A percentile compares a stretch with the other conserved stretches of the same genome.
Conservation (phyloP, 805 yeast genomes). For the Helenozyma rhizophorensis region DNA sequence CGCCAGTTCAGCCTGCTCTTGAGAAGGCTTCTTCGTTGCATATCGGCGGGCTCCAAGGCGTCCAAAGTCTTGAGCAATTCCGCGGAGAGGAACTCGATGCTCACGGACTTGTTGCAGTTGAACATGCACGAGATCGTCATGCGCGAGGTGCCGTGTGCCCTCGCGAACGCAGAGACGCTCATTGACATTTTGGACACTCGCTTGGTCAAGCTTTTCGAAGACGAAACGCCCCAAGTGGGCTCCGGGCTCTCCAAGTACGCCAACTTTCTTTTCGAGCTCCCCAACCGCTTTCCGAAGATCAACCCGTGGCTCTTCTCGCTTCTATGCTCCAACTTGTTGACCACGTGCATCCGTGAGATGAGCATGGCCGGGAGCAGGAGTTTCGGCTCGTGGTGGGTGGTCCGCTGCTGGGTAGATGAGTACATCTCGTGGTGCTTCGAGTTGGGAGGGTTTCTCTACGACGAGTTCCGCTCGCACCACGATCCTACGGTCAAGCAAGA, state of each 20-base stretch:
- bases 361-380: slow-evolving; percentile 54
- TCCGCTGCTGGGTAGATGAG: slow-evolving; percentile 74
- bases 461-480: slow-evolving; percentile 18
- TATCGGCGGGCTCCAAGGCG: slow-evolving; percentile 50
- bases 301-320: slow-evolving; percentile 55
- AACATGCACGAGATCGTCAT: slow-evolving; percentile 42
- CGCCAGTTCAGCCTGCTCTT: slow-evolving; percentile 50
- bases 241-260: slow-evolving; percentile 22
- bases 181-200: slow-evolving; percentile 32
- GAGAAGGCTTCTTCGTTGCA: slow-evolving; percentile 50
- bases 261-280: slow-evolving; percentile 35
- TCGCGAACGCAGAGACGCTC: slow-evolving; percentile 25
- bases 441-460: slow-evolving; percentile 48
- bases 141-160: slow-evolving; percentile 50
- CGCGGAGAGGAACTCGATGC: slow-evolving; percentile 47
- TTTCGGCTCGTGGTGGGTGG: slow-evolving; percentile 72
- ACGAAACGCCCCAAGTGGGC: slow-evolving; percentile 1
- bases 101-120: slow-evolving; percentile 54
- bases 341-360: slow-evolving; percentile 59
- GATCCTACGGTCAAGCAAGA: slow-evolving; percentile 1
- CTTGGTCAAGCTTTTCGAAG: slow-evolving; percentile 26
- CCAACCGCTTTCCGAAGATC: slow-evolving; percentile 44
- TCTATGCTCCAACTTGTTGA: slow-evolving; percentile 49
- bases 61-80: slow-evolving; percentile 40
- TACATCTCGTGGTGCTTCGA: slow-evolving; percentile 66